phyloP scores from a whole-genome alignment of 345 rosid species.

The Noccaea bulbosa region DNA sequence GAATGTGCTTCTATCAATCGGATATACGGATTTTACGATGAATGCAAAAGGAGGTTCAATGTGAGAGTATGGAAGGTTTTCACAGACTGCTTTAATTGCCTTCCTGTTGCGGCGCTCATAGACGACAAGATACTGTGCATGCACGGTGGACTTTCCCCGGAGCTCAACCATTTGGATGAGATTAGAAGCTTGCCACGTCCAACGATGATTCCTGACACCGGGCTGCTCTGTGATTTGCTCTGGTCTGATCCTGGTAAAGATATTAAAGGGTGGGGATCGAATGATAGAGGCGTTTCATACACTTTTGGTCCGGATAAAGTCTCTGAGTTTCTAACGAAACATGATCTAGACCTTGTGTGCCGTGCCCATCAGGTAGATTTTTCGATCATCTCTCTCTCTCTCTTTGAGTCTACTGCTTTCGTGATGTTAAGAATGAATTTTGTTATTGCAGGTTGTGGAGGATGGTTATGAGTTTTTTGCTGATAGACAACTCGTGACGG shows the following conservation, averaged over 20 bases:
- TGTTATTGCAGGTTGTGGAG: constrained; percentile 75
- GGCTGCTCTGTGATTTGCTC: constrained; percentile 86
- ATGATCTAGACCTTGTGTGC: constrained; percentile 89
- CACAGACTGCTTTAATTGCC: constrained; percentile 90
- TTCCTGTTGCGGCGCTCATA: constrained; percentile 87
- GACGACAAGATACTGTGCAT: constrained; percentile 94
- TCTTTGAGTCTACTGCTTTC: constrained; percentile 12
- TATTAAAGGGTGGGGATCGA: constrained; percentile 94
- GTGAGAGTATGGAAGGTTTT: constrained; percentile 93
- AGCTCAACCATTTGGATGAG: constrained; percentile 74
- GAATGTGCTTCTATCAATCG: constrained; percentile 94
- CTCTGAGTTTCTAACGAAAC: constrained; percentile 69
- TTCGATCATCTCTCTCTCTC: not conserved
- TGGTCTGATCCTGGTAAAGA: constrained; percentile 98
- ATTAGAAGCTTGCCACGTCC: constrained; percentile 77
- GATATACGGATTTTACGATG: constrained; percentile 93
- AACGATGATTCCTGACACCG: constrained; percentile 74
- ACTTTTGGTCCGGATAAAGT: constrained; percentile 93
- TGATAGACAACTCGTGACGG: constrained; percentile 87
- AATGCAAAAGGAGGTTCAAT: constrained; percentile 90
- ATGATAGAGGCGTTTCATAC: constrained; percentile 91
- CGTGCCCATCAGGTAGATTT: constrained; percentile 91
- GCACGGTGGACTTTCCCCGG: constrained; percentile 99
- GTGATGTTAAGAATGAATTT: constrained; percentile 20
- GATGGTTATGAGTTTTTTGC: constrained; percentile 99